Evolutionary conservation across 306 rosid species (phyloP), one percentile per base, ranked within the genome.

Genomic region (Cucurbita argyrosperma): DNA sequence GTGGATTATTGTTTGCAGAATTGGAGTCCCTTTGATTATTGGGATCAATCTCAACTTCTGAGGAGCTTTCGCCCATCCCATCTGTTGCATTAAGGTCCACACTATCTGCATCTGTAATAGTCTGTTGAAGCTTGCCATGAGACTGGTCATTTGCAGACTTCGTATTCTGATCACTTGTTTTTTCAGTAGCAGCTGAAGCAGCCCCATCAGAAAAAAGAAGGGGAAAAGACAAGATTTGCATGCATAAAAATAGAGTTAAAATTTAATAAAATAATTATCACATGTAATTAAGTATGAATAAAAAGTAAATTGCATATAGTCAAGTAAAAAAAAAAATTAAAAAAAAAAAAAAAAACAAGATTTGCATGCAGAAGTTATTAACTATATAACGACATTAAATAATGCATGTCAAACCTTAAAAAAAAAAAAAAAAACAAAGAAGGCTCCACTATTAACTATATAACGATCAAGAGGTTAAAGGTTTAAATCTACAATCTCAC

Each of bases 1-100:
- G 35, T 39, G 65, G 77, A 73, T 69, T 77, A 12, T 53, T 69
- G 46, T 55, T 77, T 65, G 61, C 61, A 77, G 75, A 71, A 62
- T 43, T 52, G 49, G 45, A 59, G 38, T 67, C 82, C 74, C 72
- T 80, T 58, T 30, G 65, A 59, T 40, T 40, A 40, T 42, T 43
- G 0, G 66, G 45, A 56, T 40, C 23, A 56, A 73, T 19, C 55
- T 30, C 66, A 56, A 42, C 54, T 56, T 40, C 52, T 55, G 66
- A 21, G 30, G 38, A 8, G 53, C 19, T 73, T 73, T 70, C 46
- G 57, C 51, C 74, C 45, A 70, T 70, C 46, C 60, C 74, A 51
- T 26, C 60, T 30, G 59, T 16, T 49, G 60, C 47, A 49, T 51
- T 16, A 50, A 15, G 30, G 16, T 49, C 60, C 74, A 13, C 74